A percentile compares a stretch with the other conserved stretches of the same genome.
phyloP scores from a whole-genome alignment of 768 basidiomycete genomes.

The Lyophyllum atratum region DNA sequence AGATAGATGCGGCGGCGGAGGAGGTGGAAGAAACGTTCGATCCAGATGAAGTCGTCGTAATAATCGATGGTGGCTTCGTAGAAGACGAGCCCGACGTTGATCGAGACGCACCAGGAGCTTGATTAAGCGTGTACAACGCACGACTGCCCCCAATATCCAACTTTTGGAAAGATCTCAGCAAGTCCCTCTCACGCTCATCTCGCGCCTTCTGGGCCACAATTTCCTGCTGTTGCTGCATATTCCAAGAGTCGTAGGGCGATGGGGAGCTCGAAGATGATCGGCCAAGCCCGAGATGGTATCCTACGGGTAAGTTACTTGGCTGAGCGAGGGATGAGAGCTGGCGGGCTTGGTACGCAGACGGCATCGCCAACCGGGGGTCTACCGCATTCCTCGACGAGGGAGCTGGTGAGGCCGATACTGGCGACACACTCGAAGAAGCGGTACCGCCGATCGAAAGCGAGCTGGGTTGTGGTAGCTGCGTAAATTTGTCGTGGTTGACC shows the following conservation, averaged over 20 bases:
- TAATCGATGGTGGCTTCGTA: slow-evolving; percentile 7
- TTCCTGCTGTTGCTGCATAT: neutral
- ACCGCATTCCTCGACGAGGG: slow-evolving; percentile 10
- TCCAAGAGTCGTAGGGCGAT: slow-evolving; percentile 35
- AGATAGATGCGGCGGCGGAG: slow-evolving; percentile 11
- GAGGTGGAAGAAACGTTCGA: slow-evolving; percentile 14
- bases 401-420: slow-evolving; percentile 24
- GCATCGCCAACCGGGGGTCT: slow-evolving; percentile 5
- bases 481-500: slow-evolving; percentile 89
- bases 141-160: slow-evolving; percentile 9
- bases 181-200: slow-evolving; percentile 12
- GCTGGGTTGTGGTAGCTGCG: slow-evolving; percentile 29
- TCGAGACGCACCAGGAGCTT: slow-evolving; percentile 7
- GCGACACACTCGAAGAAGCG: slow-evolving; percentile 5
- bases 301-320: slow-evolving; percentile 4
- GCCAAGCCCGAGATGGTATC: slow-evolving; percentile 14
- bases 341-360: neutral
- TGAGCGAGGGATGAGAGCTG: slow-evolving; percentile 8
- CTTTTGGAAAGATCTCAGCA: slow-evolving; percentile 7
- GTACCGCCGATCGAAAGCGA: neutral
- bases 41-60: slow-evolving; percentile 8
- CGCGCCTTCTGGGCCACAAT: neutral
- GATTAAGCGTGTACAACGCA: slow-evolving; percentile 5
- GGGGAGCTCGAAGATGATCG: slow-evolving; percentile 14
- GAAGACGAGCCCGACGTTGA: slow-evolving; percentile 20